A percentile compares a stretch with the other conserved stretches of the same genome.
These are phyloP conservation scores for Sporothrix brasiliensis DNA, from an alignment of 2,329 filamentous ascomycete genomes.

Conservation along the genomic window DNA sequence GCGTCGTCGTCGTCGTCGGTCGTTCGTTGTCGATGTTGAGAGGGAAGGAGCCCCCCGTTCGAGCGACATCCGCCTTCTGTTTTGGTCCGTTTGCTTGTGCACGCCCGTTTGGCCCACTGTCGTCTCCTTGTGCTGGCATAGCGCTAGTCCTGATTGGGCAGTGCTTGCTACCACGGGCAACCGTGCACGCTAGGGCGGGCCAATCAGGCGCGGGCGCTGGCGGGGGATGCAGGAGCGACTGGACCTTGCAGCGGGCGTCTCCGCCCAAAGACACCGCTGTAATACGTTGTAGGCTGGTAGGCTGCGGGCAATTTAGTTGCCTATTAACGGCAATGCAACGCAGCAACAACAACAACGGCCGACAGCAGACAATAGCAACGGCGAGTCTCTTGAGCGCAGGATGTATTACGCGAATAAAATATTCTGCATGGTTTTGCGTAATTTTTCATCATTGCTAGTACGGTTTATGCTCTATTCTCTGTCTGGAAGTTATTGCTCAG, in stretches of 20 bases:
- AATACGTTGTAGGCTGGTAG: not conserved
- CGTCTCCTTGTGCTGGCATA: slow-evolving; percentile 37
- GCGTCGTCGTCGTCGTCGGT: slow-evolving; percentile 12
- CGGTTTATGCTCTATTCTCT: too few species aligned
- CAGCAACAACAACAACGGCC: not conserved
- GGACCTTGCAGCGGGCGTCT: not conserved
- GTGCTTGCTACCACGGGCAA: slow-evolving; percentile 38
- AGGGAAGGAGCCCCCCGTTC: slow-evolving; percentile 25
- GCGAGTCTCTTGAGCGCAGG: not conserved
- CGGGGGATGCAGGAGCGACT: slow-evolving; percentile 6
- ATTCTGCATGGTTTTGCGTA: not conserved
- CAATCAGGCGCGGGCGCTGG: slow-evolving; percentile 28
- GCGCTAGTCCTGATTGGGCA: slow-evolving; percentile 34
- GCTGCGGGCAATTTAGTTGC: slow-evolving; percentile 1
- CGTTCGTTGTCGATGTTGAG: slow-evolving; percentile 31
- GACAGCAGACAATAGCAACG: not conserved
- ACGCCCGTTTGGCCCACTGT: slow-evolving; percentile 20
- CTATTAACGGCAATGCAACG: slow-evolving; percentile 8
- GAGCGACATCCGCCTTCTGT: slow-evolving; percentile 16
- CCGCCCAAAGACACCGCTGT: slow-evolving; percentile 9
- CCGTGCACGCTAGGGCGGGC: slow-evolving; percentile 34
- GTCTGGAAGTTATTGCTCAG: too few species aligned
- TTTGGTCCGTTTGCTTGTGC: slow-evolving; percentile 14
- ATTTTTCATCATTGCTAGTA: not conserved
- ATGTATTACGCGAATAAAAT: not conserved